phyloP scores from a whole-genome alignment of 2,329 filamentous ascomycete genomes.

The Ceratocystis lukuohia region DNA sequence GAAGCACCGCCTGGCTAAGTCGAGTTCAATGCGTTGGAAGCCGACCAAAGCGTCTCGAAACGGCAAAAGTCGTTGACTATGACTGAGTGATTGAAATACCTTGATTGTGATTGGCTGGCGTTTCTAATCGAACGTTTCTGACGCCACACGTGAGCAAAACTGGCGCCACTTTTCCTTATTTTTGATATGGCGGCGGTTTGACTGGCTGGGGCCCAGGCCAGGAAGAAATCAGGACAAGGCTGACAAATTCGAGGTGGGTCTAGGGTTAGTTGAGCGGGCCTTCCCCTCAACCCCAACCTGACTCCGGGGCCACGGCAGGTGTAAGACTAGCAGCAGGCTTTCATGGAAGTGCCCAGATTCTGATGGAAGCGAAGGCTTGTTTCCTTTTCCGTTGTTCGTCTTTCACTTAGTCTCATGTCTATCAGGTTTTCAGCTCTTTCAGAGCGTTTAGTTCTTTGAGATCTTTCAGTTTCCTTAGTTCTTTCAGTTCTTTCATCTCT shows the following conservation, averaged over 20 bases:
- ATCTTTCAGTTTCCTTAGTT: no score
- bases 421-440: no score
- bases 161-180: slow-evolving; percentile 9
- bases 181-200: neutral
- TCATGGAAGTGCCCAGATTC: neutral
- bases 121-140: slow-evolving; percentile 7
- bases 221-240: neutral
- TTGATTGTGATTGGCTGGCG: slow-evolving; percentile 17
- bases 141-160: neutral
- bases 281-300: neutral
- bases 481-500: no score
- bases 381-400: neutral
- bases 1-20: slow-evolving; percentile 1
- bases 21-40: slow-evolving; percentile 5
- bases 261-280: neutral
- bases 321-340: neutral
- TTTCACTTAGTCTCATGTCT: no score
- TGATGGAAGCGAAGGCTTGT: neutral
- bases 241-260: neutral
- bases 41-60: slow-evolving; percentile 13
- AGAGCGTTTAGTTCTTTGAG: no score
- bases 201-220: neutral
- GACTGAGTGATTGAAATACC: slow-evolving; percentile 19
- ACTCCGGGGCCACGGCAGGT: neutral
- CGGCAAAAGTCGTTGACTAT: slow-evolving; percentile 12